These are phyloP conservation scores for Ogataea pilisensis DNA, from an alignment of 805 yeast genomes.

Conservation along the genomic window DNA sequence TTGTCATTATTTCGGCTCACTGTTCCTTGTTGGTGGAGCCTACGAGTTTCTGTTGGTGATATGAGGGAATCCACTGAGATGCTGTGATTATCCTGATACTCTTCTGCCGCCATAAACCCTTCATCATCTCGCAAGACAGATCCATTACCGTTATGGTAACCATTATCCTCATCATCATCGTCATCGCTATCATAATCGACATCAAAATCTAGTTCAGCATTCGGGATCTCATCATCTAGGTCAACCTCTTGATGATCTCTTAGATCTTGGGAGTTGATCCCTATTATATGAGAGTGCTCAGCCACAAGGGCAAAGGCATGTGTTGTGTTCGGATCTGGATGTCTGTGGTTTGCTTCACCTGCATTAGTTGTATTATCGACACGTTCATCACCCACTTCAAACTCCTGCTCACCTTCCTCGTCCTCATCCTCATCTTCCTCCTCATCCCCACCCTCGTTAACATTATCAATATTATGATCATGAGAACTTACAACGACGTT, in stretches of 20 bases:
- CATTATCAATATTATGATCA: conserved; percentile 7
- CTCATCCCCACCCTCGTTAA: no score
- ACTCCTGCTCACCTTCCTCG: background rate
- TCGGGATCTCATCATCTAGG: conserved; percentile 44
- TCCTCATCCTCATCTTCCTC: conserved; percentile 2
- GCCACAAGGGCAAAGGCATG: background rate
- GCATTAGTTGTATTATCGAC: background rate
- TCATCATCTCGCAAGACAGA: conserved; percentile 17
- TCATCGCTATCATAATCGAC: conserved; percentile 4
- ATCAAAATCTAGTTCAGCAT: conserved; percentile 34
- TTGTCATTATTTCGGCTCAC: conserved; percentile 4
- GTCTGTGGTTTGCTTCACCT: background rate
- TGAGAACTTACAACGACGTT: conserved; percentile 2
- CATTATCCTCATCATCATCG: conserved; percentile 10
- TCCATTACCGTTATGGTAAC: conserved; percentile 6
- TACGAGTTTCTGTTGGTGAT: background rate
- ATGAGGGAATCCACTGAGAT: conserved; percentile 21
- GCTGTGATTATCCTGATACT: conserved; percentile 33
- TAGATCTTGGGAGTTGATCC: background rate
- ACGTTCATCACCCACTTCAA: conserved; percentile 2
- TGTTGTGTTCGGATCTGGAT: background rate
- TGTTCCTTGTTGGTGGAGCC: conserved; percentile 1
- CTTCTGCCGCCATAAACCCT: conserved; percentile 35
- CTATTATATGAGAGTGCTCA: conserved; percentile 1
- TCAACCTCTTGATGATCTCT: conserved; percentile 24